These are phyloP conservation scores for Thuidium tamariscinum DNA, from an alignment of 225 moss, liverwort and hornwort species.

Conservation along the genomic window DNA sequence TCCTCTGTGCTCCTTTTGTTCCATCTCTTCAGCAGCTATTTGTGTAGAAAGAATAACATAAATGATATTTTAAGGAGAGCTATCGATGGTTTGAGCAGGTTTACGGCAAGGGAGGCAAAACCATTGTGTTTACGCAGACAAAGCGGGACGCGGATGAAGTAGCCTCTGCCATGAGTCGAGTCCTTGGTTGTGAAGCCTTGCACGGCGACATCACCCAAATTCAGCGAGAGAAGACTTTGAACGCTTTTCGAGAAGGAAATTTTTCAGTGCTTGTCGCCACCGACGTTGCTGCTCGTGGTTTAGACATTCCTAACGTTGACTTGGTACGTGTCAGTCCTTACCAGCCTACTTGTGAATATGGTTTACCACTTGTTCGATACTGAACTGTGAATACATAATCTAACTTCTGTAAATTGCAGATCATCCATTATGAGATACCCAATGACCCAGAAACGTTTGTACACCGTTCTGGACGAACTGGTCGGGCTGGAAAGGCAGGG, in stretches of 20 bases:
- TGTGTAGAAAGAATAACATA: too few relatives aligned
- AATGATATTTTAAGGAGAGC: background rate
- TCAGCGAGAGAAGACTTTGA: constrained; percentile 76
- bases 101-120: constrained; percentile 76
- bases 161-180: constrained; percentile 58
- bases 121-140: constrained; percentile 84
- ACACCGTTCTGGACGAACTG: constrained; percentile 76
- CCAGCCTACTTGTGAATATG: background rate
- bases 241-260: constrained; percentile 58
- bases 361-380: background rate
- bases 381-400: background rate
- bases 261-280: constrained; percentile 88
- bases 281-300: constrained; percentile 80
- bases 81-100: constrained; percentile 27
- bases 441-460: constrained; percentile 87
- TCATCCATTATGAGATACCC: constrained; percentile 74
- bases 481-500: constrained; percentile 73
- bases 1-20: background rate
- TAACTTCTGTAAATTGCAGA: constrained; percentile 3
- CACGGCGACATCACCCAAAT: constrained; percentile 81
- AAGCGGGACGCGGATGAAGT: constrained; percentile 91
- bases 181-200: constrained; percentile 79
- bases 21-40: background rate
- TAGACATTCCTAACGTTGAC: constrained; percentile 90
- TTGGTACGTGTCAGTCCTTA: constrained; percentile 19